A percentile compares a stretch with the other conserved stretches of the same genome.
Conservation (phyloP, 768 basidiomycete genomes). For the Lactarius trivialis region DNA sequence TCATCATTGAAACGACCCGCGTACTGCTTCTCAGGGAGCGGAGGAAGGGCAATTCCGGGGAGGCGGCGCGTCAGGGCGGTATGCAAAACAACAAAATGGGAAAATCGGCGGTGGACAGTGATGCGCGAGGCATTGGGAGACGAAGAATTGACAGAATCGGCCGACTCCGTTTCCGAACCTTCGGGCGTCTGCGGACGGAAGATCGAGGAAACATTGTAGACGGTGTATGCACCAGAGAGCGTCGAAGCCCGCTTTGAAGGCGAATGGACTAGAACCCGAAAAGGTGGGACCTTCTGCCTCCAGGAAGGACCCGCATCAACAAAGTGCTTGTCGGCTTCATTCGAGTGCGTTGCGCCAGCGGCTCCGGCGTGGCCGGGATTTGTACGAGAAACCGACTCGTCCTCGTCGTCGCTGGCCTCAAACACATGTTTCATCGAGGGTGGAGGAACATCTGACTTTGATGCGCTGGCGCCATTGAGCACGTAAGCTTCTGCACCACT, state of each 20-base stretch:
- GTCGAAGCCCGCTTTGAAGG: slow-evolving; percentile 67
- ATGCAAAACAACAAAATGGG: slow-evolving; percentile 76
- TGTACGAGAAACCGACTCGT: slow-evolving; percentile 36
- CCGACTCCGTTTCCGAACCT: slow-evolving; percentile 22
- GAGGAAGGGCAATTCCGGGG: slow-evolving; percentile 72
- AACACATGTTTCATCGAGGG: slow-evolving; percentile 23
- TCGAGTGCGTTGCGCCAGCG: slow-evolving; percentile 11
- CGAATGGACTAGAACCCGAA: slow-evolving; percentile 71
- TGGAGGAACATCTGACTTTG: slow-evolving; percentile 23
- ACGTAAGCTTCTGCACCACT: slow-evolving; percentile 82
- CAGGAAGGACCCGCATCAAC: slow-evolving; percentile 66
- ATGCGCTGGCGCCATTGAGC: slow-evolving; percentile 50
- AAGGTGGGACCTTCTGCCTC: slow-evolving; percentile 66
- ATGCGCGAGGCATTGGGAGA: slow-evolving; percentile 44
- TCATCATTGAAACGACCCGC: slow-evolving; percentile 72
- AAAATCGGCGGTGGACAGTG: slow-evolving; percentile 77
- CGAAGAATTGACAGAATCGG: slow-evolving; percentile 23
- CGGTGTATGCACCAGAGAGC: slow-evolving; percentile 63
- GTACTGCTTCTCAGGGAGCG: slow-evolving; percentile 82
- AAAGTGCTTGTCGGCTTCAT: slow-evolving; percentile 62
- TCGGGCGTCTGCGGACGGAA: slow-evolving; percentile 38
- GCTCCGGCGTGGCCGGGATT: slow-evolving; percentile 28
- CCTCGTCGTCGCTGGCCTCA: slow-evolving; percentile 28
- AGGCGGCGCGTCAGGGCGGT: slow-evolving; percentile 60
- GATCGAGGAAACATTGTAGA: slow-evolving; percentile 72